Evolutionary conservation across 78 protist genomes (phyloP), one percentile per base, ranked within the genome.

Genomic region (Chrysochromulina parva): DNA sequence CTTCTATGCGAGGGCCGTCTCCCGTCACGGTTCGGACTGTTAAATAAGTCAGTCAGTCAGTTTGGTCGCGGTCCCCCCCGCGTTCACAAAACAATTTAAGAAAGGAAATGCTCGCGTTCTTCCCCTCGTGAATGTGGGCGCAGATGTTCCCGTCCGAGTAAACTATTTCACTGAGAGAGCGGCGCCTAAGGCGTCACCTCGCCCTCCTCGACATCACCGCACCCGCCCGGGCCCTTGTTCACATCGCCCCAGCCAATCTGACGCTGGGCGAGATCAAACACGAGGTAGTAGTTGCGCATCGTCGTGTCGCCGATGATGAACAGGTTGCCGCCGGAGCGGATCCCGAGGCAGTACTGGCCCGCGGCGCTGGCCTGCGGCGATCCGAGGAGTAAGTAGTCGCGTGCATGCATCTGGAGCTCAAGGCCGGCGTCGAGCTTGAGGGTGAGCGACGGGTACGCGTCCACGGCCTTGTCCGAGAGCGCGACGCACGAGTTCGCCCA

Each of bases 71-170:
- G n/a, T n/a, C n/a, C n/a, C n/a, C n/a, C n/a, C n/a, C n/a, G 13
- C 20, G 65, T 10, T 14, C 65, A 59, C 65, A 20, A n/a, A n/a
- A n/a, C n/a, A n/a, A n/a, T n/a, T n/a, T n/a, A n/a, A n/a, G n/a
- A n/a, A n/a, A n/a, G n/a, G n/a, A n/a, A n/a, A n/a, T n/a, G n/a
- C n/a, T n/a, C n/a, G n/a, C n/a, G n/a, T n/a, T n/a, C n/a, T n/a
- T n/a, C 73, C 47, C 73, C 22, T n/a, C n/a, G n/a, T n/a, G n/a
- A n/a, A n/a, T 76, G 26, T 1, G 19, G 19, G 59, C 59, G 13
- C 2, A 13, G 1, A n/a, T 84, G 4, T 80, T 92, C 20, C 38
- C 91, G 48, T 88, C 95, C n/a, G n/a, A n/a, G n/a, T n/a, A n/a
- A n/a, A n/a, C n/a, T n/a, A n/a, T n/a, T n/a, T n/a, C 62, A 58